A percentile compares a stretch with the other conserved stretches of the same genome.
Conservation (phyloP, 768 basidiomycete species). For the Terana coerulea region DNA sequence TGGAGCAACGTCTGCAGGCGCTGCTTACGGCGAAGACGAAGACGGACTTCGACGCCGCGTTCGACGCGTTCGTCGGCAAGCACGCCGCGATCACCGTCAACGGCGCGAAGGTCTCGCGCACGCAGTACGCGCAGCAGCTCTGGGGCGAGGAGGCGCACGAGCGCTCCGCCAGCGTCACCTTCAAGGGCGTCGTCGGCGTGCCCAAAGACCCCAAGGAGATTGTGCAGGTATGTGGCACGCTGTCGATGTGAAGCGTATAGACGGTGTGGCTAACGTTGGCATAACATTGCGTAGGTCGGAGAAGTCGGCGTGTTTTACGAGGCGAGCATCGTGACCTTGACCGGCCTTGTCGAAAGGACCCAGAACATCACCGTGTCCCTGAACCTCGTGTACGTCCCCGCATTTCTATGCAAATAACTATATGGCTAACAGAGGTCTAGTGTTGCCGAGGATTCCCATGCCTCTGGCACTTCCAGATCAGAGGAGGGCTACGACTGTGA, state of each 20-base stretch:
- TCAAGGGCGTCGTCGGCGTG: constrained; percentile 8
- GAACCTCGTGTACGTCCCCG: constrained; percentile 21
- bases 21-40: constrained; percentile 36
- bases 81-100: constrained; percentile 38
- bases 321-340: constrained; percentile 11
- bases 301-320: constrained; percentile 21
- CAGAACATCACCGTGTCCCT: constrained; percentile 20
- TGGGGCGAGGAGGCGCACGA: constrained; percentile 15
- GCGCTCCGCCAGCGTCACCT: background rate
- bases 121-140: constrained; percentile 37
- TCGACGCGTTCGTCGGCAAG: constrained; percentile 38
- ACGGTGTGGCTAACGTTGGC: background rate
- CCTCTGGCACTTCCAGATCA: background rate
- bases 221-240: background rate
- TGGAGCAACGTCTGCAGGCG: constrained; percentile 34
- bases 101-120: constrained; percentile 34
- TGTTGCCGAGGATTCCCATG: too few species aligned
- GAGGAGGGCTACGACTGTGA: background rate
- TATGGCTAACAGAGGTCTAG: too few species aligned
- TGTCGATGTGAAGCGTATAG: background rate
- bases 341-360: constrained; percentile 14
- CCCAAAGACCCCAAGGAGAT: background rate
- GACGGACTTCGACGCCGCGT: constrained; percentile 31
- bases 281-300: constrained; percentile 16
- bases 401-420: too few species aligned